Conservation (phyloP, 352 stramenopile genomes). For the Phytopythium ostracodes region DNA sequence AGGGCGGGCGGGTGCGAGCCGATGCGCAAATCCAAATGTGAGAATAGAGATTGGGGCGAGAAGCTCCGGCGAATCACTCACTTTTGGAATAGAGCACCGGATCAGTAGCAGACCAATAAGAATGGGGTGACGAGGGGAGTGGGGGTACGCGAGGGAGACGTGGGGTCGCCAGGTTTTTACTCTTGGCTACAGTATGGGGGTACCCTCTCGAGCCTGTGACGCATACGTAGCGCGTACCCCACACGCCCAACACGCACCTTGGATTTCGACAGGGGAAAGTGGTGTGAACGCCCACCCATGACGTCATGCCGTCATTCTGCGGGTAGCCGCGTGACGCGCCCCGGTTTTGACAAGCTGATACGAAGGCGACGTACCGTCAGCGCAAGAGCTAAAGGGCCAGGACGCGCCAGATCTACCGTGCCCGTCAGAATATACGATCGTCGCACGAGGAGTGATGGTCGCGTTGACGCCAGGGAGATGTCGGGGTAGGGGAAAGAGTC, state of each 20-base stretch:
- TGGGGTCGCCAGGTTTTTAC: not conserved
- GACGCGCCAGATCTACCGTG: too few species aligned
- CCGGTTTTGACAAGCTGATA: not conserved
- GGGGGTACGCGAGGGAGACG: not conserved
- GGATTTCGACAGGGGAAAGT: not conserved
- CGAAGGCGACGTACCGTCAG: not conserved
- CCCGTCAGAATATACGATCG: too few species aligned
- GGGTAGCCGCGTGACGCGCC: not conserved
- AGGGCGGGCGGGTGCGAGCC: not conserved
- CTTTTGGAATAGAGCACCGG: too few species aligned
- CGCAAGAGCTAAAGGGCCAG: not conserved
- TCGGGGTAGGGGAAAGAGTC: too few species aligned
- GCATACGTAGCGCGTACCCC: not conserved
- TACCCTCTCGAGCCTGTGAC: not conserved
- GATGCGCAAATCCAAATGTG: slow-evolving; percentile 4
- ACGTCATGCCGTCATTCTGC: slow-evolving; percentile 1
- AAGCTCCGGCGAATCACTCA: not conserved
- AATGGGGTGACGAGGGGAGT: not conserved
- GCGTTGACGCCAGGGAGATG: too few species aligned
- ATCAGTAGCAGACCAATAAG: too few species aligned
- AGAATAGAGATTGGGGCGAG: not conserved
- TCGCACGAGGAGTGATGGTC: too few species aligned
- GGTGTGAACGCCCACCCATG: not conserved
- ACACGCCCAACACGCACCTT: not conserved
- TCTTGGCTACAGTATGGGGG: not conserved